Evolutionary conservation across 371 early-diverging fungal species (phyloP), one percentile per base, ranked within the genome.

Genomic region (Mucor plumbeus): DNA sequence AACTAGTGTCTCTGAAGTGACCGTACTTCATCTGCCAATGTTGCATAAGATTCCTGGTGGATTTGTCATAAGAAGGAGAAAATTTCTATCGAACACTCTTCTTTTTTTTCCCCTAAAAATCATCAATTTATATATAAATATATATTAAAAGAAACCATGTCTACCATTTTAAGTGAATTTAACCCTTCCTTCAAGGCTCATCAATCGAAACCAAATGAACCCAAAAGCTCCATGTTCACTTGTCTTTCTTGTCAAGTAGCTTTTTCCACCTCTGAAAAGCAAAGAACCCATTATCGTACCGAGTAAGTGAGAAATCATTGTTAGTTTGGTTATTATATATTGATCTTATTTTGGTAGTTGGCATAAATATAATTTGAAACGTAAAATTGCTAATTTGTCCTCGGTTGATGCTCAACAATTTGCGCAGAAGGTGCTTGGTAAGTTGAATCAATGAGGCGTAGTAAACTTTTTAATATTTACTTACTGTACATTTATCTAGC

Each of bases 321-420:
- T 14, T 4, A 26, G 14, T 41, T 14, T 19, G 8, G 26, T 31
- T 19, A 19, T 26, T 19, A n/a, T 15, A 6, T 15, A 40, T 14
- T 5, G n/a, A 11, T 26, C 3, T 44, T 33, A 15, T 41, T 44
- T 8, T 19, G 36, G 17, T 65, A 80, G 81, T 64, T 94, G 94
- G 93, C 95, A 95, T 77, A 84, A 93, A 40, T 95, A 95, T 79
- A 95, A 95, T 75, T 81, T 95, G 63, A 94, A 94, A 72, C 85
- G 94, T 66, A 94, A 94, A 70, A 87, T 93, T 38, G 92, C 90
- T 17, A 86, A 86, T 10, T 72, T 94, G 4, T 87, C 90, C 7
- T 89, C 94, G 26, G 83, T 94, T 17, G 65, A 85, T 31, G 85
- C 89, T 38, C 90, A 92, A 39, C 85, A 84, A 47, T 95, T 94